Evolutionary conservation across 345 rosid species (phyloP), one percentile per base, ranked within the genome.

Genomic region (Anastatica hierochuntica): DNA sequence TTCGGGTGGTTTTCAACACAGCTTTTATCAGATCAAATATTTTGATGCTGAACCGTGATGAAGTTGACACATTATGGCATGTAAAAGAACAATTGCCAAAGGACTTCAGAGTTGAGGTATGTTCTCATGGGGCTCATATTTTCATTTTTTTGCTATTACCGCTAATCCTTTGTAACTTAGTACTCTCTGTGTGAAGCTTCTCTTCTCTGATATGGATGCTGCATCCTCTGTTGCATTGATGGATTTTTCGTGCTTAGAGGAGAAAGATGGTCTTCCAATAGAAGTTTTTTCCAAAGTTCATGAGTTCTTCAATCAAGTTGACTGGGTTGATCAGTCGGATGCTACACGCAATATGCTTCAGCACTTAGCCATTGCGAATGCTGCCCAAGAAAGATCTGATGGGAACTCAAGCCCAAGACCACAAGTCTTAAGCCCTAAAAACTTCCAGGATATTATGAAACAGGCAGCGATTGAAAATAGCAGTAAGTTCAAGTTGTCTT

Each of bases 211-310:
- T 60, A 76, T 81, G 92, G 92, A 90, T 74, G 78, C 85, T 53
- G 79, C 85, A 49, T 76, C 86, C 38, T 76, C 86, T 59, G 78
- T 90, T 74, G 73, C 64, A 48, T 42, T 79, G 38, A 66, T 79
- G 37, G 80, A 82, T 62, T 72, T 84, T 67, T 54, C 84, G 14
- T 55, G 69, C 74, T 71, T 79, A 64, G 95, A 90, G 68, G 96
- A 79, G 60, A 82, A 82, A 63, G 95, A 79, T 24, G 96, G 92
- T 54, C 89, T 90, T 68, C 89, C 95, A 1, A 56, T 80, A 48
- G 98, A 87, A 77, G 96, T 85, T 63, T 87, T 90, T 76, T 74
- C 87, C 53, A 87, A 80, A 73, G 98, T 90, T 70, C 89, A 82
- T 21, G 98, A 90, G 67, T 74, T 90, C 35, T 90, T 90, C 68